Evolutionary conservation across 495 filamentous ascomycete species (phyloP), one percentile per base, ranked within the genome.

Genomic region (Hypoxylon fuscum): DNA sequence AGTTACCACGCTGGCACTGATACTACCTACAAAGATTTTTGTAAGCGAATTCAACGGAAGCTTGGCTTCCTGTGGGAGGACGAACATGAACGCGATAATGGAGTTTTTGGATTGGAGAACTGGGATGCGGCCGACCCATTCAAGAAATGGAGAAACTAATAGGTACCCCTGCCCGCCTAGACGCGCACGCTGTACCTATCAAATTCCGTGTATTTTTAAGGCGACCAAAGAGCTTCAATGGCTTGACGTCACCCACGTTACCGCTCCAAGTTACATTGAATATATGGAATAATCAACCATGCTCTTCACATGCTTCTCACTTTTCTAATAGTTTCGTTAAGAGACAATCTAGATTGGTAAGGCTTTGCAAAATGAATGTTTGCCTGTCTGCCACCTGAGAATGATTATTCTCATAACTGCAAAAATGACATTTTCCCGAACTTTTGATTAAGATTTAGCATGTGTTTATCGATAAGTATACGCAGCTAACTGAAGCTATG

Each of bases 401-500:
- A n/a, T n/a, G n/a, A n/a, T n/a, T n/a, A 14, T 14, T 14, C 35
- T 15, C 2, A 38, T 7, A 41, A 48, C 40, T 14, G n/a, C n/a
- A 27, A 27, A 29, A 49, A 41, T 22, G 22, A 45, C 34, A 50
- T 15, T 22, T 50, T 17, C 20, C 35, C 34, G 29, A 11, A 44
- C 14, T 34, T 25, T 47, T 11, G 32, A 46, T 20, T 18, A 23
- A 37, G 34, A 7, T 5, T 21, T 64, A 43, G 45, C 62, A 66
- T 46, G 62, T 66, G 62, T 46, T 66, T 66, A 60, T 66, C 62
- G 62, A 66, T 66, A 60, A 34, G 34, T 32, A 47, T 29, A 14
- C 50, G 35, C 35, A 38, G 35, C 35, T 12, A 31, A 35, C 32
- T 38, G 14, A 15, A 27, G 42, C 53, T 47, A 46, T 27, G 9